Evolutionary conservation across 1,284 basidiomycete species (phyloP).

Genomic region (Tilletia horrida): DNA sequence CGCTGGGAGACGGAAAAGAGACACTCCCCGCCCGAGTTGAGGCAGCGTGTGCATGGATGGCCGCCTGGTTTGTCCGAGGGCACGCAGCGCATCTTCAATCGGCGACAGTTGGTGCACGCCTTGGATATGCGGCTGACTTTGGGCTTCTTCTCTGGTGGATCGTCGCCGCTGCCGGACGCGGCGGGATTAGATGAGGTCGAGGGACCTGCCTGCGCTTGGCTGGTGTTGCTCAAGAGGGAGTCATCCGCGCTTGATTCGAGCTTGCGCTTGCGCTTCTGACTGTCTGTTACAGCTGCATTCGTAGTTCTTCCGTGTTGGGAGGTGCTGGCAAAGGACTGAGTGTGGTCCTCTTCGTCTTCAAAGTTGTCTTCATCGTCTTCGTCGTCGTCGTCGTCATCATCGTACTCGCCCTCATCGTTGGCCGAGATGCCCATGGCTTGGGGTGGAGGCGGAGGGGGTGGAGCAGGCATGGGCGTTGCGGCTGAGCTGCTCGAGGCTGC

Average conservation of each 20-base stretch:
- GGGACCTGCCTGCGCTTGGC: not conserved
- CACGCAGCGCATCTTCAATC: constrained; percentile 97
- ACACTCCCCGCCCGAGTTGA: constrained; percentile 48
- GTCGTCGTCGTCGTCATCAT: constrained; percentile 27
- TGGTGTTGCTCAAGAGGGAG: constrained; percentile 20
- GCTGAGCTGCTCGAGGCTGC: not conserved
- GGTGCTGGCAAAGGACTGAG: constrained; percentile 14
- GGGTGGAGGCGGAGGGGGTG: not conserved
- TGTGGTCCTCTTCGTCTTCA: constrained; percentile 24
- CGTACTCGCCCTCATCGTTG: constrained; percentile 22
- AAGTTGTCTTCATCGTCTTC: constrained; percentile 32
- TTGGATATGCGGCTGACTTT: constrained; percentile 59
- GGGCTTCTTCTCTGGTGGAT: constrained; percentile 35
- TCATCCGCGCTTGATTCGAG: constrained; percentile 17
- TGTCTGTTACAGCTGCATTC: constrained; percentile 20
- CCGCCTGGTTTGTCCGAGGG: constrained; percentile 75
- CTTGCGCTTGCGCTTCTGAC: constrained; percentile 22
- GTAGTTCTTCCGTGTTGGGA: constrained; percentile 35
- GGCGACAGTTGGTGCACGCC: constrained; percentile 88
- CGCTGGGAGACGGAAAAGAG: constrained; percentile 53
- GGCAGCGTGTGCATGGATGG: constrained; percentile 73
- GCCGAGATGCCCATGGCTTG: not conserved
- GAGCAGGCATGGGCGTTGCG: not conserved
- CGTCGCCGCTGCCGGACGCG: constrained; percentile 7
- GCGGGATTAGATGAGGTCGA: not conserved